Evolutionary conservation across 192 early-diverging fungal genomes (phyloP).

Genomic region (Podochytrium sp.): DNA sequence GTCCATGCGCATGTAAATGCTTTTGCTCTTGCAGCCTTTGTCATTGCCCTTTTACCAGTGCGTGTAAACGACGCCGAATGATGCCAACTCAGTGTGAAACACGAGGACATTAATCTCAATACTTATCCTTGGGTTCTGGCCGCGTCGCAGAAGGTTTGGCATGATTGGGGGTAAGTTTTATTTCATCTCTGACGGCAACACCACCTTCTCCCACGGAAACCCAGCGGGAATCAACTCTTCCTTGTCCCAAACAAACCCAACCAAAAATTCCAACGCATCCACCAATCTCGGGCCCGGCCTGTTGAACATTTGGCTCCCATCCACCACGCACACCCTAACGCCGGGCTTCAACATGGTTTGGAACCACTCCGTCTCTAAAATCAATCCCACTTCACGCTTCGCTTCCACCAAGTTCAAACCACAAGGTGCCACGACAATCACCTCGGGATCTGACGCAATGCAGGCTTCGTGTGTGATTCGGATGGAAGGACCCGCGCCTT

Average conservation of each 20-base stretch:
- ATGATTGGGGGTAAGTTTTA: too few species aligned
- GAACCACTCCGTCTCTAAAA: conserved; percentile 37
- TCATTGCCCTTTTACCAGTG: too few species aligned
- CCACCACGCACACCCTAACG: conserved; percentile 47
- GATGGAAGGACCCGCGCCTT: conserved; percentile 42
- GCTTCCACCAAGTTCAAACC: conserved; percentile 48
- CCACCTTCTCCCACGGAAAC: conserved; percentile 49
- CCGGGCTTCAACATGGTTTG: conserved; percentile 23
- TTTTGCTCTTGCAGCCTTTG: too few species aligned
- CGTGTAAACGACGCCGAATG: too few species aligned
- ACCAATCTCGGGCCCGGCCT: conserved; percentile 58
- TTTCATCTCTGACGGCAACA: too few species aligned
- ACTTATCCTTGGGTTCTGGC: too few species aligned
- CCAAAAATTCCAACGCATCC: conserved; percentile 59
- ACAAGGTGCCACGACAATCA: conserved; percentile 52
- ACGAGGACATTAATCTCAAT: too few species aligned
- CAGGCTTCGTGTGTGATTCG: conserved; percentile 30
- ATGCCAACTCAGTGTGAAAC: too few species aligned
- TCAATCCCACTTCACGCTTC: conserved; percentile 34
- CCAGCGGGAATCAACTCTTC: conserved; percentile 41
- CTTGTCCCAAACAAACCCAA: conserved; percentile 46
- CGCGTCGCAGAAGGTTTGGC: too few species aligned
- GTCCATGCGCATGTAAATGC: too few species aligned
- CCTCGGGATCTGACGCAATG: conserved; percentile 41
- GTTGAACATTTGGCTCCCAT: conserved; percentile 64